These are phyloP conservation scores for Macrocybe gigantea DNA, from an alignment of 768 basidiomycete genomes.

Conservation along the genomic window DNA sequence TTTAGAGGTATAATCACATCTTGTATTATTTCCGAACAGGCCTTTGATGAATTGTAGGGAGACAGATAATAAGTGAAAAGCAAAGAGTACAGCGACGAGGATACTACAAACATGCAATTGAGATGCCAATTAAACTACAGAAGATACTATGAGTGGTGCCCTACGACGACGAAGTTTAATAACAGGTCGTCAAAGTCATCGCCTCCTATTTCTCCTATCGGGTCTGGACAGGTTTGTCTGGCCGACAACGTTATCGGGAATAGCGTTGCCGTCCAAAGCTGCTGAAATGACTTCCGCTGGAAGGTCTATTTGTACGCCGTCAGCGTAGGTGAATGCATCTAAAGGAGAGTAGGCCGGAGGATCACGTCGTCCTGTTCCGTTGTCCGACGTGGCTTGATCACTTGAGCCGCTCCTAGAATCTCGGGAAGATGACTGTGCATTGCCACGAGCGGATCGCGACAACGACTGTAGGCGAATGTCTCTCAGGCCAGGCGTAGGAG, in stretches of 20 bases:
- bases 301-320: constrained; percentile 89
- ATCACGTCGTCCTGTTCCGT: constrained; percentile 25
- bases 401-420: constrained; percentile 21
- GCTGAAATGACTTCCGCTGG: constrained; percentile 91
- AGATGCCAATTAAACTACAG: too few species aligned
- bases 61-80: not conserved
- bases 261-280: constrained; percentile 69
- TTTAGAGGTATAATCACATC: too few species aligned
- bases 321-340: constrained; percentile 76
- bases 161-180: too few species aligned
- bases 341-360: constrained; percentile 89
- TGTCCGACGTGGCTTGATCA: not conserved
- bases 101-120: too few species aligned
- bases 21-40: too few species aligned
- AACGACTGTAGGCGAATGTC: constrained; percentile 80
- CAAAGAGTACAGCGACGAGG: not conserved
- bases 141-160: too few species aligned
- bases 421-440: constrained; percentile 29
- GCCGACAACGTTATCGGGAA: constrained; percentile 36
- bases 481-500: constrained; percentile 77
- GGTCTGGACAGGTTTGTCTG: too few species aligned
- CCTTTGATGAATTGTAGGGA: too few species aligned
- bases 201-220: too few species aligned
- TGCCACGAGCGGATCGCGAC: constrained; percentile 24
- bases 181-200: too few species aligned